phyloP scores from a whole-genome alignment of 2,329 filamentous ascomycete species.

The Pseudogymnoascus sp. region DNA sequence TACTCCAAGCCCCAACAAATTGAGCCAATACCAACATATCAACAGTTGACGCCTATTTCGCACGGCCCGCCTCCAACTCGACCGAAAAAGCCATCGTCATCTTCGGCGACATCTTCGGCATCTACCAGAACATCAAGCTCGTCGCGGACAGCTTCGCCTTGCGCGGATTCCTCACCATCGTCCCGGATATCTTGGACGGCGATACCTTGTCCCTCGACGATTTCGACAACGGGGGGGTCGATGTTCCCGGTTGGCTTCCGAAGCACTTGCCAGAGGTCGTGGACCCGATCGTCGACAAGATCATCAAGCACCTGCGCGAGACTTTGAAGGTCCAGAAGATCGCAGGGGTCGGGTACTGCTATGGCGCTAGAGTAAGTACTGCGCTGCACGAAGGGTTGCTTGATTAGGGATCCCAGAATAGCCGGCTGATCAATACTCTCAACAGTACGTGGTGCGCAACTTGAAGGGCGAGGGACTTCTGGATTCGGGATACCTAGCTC shows the following conservation, averaged over 20 bases:
- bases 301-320: conserved; percentile 49
- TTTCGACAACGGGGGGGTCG: conserved; percentile 33
- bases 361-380: conserved; percentile 70
- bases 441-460: neutral
- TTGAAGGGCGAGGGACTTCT: neutral
- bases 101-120: conserved; percentile 27
- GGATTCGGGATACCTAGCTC: conserved; percentile 57
- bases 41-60: conserved; percentile 11
- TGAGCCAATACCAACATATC: conserved; percentile 1
- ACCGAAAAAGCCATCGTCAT: conserved; percentile 31
- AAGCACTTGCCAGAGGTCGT: neutral
- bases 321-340: conserved; percentile 47
- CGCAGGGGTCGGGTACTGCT: conserved; percentile 65
- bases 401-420: neutral
- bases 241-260: neutral
- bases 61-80: neutral
- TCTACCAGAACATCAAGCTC: conserved; percentile 52
- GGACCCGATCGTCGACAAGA: conserved; percentile 36
- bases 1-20: neutral
- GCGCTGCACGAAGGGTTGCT: conserved; percentile 52
- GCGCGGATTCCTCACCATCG: conserved; percentile 43
- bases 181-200: conserved; percentile 65
- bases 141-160: conserved; percentile 69
- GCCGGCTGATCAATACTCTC: neutral
- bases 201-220: conserved; percentile 47